phyloP scores from a whole-genome alignment of 176 grass and related monocot species.

The Carex littledalei region DNA sequence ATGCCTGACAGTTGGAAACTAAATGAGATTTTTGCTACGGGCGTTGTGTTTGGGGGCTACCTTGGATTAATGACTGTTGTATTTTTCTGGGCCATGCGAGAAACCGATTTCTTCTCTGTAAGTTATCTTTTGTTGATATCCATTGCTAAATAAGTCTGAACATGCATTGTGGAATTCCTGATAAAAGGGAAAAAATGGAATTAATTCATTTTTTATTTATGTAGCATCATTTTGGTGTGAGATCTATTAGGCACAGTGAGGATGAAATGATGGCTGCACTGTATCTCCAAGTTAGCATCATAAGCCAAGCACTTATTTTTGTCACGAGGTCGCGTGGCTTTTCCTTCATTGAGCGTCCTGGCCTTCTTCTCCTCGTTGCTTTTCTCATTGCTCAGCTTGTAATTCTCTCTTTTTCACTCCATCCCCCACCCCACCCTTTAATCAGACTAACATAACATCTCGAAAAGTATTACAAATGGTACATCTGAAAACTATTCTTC shows the following conservation, averaged over 20 bases:
- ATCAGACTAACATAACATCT: neutral
- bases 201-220: neutral
- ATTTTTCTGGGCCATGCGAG: constrained; percentile 89
- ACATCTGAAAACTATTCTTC: neutral
- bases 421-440: neutral
- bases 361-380: constrained; percentile 47
- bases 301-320: constrained; percentile 98
- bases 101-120: constrained; percentile 83
- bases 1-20: constrained; percentile 96
- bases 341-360: constrained; percentile 60
- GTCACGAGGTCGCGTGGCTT: constrained; percentile 70
- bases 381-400: constrained; percentile 84
- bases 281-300: constrained; percentile 97
- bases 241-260: constrained; percentile 26
- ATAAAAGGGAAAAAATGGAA: neutral
- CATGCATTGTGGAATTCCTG: neutral
- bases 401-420: constrained; percentile 25
- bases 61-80: constrained; percentile 83
- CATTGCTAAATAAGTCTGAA: neutral
- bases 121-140: constrained; percentile 1
- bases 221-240: constrained; percentile 63
- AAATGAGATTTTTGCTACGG: constrained; percentile 84
- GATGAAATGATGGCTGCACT: constrained; percentile 83
- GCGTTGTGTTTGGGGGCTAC: constrained; percentile 80
- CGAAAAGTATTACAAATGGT: too few relatives aligned